A percentile compares a stretch with the other conserved stretches of the same genome.
These are phyloP conservation scores for Trametes elegans DNA, from an alignment of 768 basidiomycete species.

Conservation along the genomic window DNA sequence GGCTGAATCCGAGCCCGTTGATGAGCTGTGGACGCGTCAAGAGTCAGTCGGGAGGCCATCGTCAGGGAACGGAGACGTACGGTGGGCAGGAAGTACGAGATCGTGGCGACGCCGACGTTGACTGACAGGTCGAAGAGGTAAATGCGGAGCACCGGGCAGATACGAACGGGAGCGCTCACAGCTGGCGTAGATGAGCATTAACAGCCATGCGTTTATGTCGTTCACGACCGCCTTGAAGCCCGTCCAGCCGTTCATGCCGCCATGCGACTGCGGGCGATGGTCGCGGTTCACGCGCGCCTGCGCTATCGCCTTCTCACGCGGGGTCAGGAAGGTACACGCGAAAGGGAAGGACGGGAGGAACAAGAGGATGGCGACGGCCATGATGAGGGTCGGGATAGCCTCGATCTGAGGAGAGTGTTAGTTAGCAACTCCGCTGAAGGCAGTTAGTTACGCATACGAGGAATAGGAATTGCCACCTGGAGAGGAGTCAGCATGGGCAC, in stretches of 20 bases:
- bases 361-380: conserved; percentile 47
- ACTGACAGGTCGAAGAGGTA: conserved; percentile 30
- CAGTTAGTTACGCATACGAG: conserved; percentile 34
- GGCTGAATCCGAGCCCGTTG: conserved; percentile 52
- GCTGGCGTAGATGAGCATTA: conserved; percentile 51
- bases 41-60: not conserved
- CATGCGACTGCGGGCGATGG: conserved; percentile 56
- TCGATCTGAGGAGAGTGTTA: conserved; percentile 39
- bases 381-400: conserved; percentile 52
- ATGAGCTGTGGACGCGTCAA: conserved; percentile 40
- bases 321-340: conserved; percentile 49
- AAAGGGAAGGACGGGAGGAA: conserved; percentile 59
- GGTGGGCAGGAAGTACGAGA: conserved; percentile 56
- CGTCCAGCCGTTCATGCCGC: conserved; percentile 55
- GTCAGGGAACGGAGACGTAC: conserved; percentile 28
- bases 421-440: not conserved
- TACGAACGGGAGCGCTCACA: conserved; percentile 4
- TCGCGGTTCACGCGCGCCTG: conserved; percentile 55
- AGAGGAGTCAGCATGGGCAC: not conserved
- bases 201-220: conserved; percentile 52
- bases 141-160: not conserved
- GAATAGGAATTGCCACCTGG: conserved; percentile 60
- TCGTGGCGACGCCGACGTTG: conserved; percentile 55
- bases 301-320: conserved; percentile 52
- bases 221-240: conserved; percentile 51